A percentile compares a stretch with the other conserved stretches of the same genome.
Conservation (phyloP, 176 grass and related monocot species). For the Hordeum marinum region DNA sequence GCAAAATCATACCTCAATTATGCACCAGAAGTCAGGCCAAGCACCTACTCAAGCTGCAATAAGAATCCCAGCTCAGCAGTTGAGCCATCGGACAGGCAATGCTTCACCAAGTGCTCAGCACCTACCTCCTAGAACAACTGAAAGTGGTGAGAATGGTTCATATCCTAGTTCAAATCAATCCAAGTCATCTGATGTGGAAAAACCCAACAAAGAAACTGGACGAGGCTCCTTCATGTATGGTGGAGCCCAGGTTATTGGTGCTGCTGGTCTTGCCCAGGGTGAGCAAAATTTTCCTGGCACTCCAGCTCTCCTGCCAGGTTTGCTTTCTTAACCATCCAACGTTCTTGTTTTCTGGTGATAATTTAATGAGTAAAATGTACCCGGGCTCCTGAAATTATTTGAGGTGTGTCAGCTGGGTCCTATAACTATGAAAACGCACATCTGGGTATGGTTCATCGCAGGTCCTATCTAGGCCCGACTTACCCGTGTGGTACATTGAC, state of each 20-base stretch:
- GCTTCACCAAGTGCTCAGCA: slow-evolving; percentile 36
- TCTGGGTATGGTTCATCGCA: background rate
- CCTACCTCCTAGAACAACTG: slow-evolving; percentile 35
- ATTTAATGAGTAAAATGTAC: background rate
- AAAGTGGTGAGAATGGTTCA: slow-evolving; percentile 49
- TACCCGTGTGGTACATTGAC: background rate
- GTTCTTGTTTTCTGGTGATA: slow-evolving; percentile 11
- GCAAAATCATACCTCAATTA: slow-evolving; percentile 38
- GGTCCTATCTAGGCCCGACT: background rate
- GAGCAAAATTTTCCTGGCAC: slow-evolving; percentile 94
- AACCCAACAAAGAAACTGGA: slow-evolving; percentile 58
- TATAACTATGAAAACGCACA: background rate
- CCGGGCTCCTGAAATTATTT: background rate
- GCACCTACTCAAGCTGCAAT: slow-evolving; percentile 33
- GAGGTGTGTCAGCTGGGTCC: background rate
- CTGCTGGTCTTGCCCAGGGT: slow-evolving; percentile 58
- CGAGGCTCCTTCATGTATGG: slow-evolving; percentile 58
- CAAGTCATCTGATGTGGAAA: slow-evolving; percentile 35
- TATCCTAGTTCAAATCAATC: slow-evolving; percentile 48
- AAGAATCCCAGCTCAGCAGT: slow-evolving; percentile 37
- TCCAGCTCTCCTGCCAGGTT: slow-evolving; percentile 94
- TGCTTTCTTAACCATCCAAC: slow-evolving; percentile 17
- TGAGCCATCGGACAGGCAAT: slow-evolving; percentile 39
- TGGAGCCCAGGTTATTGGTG: slow-evolving; percentile 70
- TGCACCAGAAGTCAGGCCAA: slow-evolving; percentile 54